Percentiles rank a stretch among this genome's conserved stretches.
These are phyloP conservation scores for Barnettozyma siamensis DNA, from an alignment of 805 yeast species.

Conservation along the genomic window DNA sequence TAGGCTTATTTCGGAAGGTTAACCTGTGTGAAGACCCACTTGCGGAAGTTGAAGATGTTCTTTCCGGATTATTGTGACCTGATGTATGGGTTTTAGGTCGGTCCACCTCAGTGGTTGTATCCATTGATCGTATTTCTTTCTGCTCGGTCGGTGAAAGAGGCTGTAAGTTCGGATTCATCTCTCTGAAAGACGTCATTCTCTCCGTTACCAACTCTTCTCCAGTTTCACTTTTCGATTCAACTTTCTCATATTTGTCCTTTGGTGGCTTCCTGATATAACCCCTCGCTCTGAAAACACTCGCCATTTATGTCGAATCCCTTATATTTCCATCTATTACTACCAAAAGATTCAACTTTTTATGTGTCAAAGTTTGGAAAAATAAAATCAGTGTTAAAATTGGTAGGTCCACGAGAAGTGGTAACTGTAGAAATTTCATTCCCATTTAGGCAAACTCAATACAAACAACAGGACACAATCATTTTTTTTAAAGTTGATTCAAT, in stretches of 20 bases:
- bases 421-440: neutral
- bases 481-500: too few species aligned
- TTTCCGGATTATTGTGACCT: too few species aligned
- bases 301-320: too few species aligned
- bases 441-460: conserved; percentile 11
- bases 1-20: neutral
- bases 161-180: conserved; percentile 23
- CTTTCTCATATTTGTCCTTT: neutral
- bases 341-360: too few species aligned
- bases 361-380: conserved; percentile 5
- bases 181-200: conserved; percentile 6
- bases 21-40: too few species aligned
- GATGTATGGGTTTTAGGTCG: too few species aligned
- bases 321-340: too few species aligned
- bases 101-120: too few species aligned
- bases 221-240: neutral
- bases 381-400: too few species aligned
- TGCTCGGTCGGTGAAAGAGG: conserved; percentile 13
- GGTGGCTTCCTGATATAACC: conserved; percentile 10
- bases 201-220: neutral
- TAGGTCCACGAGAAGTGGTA: neutral
- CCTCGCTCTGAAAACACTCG: neutral
- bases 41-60: too few species aligned
- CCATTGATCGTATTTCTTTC: neutral
- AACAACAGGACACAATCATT: too few species aligned